Conservation (phyloP, 1,284 basidiomycete species). For the Earliella scabrosa region DNA sequence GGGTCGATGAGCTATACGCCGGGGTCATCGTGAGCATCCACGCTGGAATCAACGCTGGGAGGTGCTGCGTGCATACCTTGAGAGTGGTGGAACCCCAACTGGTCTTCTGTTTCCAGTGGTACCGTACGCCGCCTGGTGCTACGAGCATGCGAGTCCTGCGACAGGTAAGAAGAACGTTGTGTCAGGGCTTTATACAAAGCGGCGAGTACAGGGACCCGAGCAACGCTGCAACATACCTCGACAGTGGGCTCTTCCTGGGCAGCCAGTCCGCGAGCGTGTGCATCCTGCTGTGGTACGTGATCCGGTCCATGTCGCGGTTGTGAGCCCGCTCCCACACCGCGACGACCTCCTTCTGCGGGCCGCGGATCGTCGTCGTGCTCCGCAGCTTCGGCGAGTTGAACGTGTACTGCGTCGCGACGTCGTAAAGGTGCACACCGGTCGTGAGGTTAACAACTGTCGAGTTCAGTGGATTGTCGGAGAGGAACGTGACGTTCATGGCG, state of each 20-base stretch:
- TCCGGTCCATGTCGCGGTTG: conserved; percentile 1
- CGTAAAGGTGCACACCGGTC: conserved; percentile 7
- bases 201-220: no score
- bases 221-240: neutral
- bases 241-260: conserved; percentile 5
- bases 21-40: no score
- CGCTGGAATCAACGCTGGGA: no score
- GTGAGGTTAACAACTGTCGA: conserved; percentile 7
- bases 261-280: conserved; percentile 7
- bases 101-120: conserved; percentile 5
- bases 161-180: neutral
- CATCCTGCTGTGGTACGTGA: conserved; percentile 8
- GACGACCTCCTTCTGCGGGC: neutral
- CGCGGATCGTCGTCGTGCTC: conserved; percentile 3
- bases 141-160: conserved; percentile 5
- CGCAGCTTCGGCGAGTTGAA: neutral
- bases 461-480: conserved; percentile 10
- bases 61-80: no score
- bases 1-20: conserved; percentile 1
- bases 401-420: conserved; percentile 3
- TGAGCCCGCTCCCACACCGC: conserved; percentile 9
- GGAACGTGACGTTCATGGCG: conserved; percentile 10
- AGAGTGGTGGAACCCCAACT: neutral
- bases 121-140: neutral
- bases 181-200: no score